Percentiles rank a stretch among this genome's conserved stretches.
These are phyloP conservation scores for Chenopodium suecicum DNA, from an alignment of 148 eudicot genomes.

Conservation along the genomic window DNA sequence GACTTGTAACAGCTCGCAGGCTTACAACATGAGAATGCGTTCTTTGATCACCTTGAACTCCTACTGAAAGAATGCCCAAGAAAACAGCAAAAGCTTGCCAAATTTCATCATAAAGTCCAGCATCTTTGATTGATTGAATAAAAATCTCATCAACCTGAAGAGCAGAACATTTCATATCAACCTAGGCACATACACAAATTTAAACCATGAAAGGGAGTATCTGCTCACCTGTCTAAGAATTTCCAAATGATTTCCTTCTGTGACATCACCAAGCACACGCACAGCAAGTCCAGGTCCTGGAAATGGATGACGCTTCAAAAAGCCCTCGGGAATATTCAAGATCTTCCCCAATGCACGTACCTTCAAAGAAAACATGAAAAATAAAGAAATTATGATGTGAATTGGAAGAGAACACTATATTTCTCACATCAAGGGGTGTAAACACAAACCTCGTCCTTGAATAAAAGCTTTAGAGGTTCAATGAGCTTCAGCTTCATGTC, in stretches of 20 bases:
- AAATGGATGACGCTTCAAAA: constrained; percentile 94
- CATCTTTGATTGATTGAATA: constrained; percentile 86
- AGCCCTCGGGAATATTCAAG: constrained; percentile 69
- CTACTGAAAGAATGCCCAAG: constrained; percentile 75
- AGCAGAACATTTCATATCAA: not conserved
- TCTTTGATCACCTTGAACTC: constrained; percentile 99
- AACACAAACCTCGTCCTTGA: constrained; percentile 83
- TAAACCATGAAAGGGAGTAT: not conserved
- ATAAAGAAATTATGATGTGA: not conserved
- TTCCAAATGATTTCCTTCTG: constrained; percentile 74
- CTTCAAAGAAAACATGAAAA: constrained; percentile 29
- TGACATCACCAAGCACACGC: constrained; percentile 90
- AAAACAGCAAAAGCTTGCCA: constrained; percentile 99
- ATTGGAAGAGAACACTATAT: not conserved
- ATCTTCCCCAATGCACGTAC: constrained; percentile 90
- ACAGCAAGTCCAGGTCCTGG: constrained; percentile 99
- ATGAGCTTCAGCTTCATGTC: constrained; percentile 97
- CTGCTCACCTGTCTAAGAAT: constrained; percentile 60
- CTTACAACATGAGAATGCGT: constrained; percentile 84
- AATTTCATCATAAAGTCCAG: constrained; percentile 80
- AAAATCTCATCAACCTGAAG: constrained; percentile 90
- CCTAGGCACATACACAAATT: not conserved
- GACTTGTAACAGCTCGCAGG: constrained; percentile 94
- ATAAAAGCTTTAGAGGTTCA: constrained; percentile 89
- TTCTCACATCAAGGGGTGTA: not conserved